Conservation (phyloP, 2,329 filamentous ascomycete species). For the Xylariaceae sp. region DNA sequence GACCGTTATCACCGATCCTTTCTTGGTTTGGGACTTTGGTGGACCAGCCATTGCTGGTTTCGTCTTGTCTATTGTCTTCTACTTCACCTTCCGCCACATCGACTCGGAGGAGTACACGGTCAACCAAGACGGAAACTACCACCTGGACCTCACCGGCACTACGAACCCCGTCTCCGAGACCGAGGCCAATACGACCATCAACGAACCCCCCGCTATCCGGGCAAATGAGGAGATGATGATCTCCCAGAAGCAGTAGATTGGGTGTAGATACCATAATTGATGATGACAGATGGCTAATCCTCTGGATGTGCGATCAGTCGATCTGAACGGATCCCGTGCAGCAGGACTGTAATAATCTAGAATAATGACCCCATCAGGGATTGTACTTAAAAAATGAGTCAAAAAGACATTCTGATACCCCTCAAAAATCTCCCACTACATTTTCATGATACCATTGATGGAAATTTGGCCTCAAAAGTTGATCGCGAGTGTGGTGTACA, state of each 20-base stretch:
- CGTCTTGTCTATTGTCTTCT: slow-evolving; percentile 42
- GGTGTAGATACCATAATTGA: neutral
- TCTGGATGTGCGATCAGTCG: no score
- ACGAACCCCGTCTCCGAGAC: slow-evolving; percentile 40
- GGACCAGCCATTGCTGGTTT: slow-evolving; percentile 44
- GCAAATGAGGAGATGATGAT: slow-evolving; percentile 35
- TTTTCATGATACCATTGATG: no score
- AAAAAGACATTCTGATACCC: no score
- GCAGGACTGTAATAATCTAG: no score
- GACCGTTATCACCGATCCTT: slow-evolving; percentile 44
- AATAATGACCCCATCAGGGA: no score
- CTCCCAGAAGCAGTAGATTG: slow-evolving; percentile 30
- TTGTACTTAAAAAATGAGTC: no score
- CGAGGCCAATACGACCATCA: slow-evolving; percentile 33
- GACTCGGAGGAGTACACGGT: slow-evolving; percentile 43
- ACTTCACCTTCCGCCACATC: slow-evolving; percentile 44
- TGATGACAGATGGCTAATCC: no score
- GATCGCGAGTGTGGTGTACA: no score
- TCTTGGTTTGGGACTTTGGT: slow-evolving; percentile 48
- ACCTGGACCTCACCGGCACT: slow-evolving; percentile 34
- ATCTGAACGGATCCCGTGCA: no score
- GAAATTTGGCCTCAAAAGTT: no score
- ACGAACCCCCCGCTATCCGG: slow-evolving; percentile 29
- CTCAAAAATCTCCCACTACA: no score
- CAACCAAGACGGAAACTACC: slow-evolving; percentile 35